Conservation (phyloP, 306 rosid species). For the Mimosa pudica region DNA sequence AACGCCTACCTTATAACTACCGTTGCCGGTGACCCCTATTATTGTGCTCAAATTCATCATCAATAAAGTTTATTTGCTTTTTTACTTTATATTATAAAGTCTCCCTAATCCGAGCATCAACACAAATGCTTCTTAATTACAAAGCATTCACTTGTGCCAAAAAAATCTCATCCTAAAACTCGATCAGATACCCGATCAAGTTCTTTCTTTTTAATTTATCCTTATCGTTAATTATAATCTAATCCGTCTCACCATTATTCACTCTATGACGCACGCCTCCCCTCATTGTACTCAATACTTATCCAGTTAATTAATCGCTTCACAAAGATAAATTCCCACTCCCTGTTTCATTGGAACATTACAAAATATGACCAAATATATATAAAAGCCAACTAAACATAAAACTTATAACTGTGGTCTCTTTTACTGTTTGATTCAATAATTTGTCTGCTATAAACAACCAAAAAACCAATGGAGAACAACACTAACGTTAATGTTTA, state of each 20-base stretch:
- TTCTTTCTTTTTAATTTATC: not conserved
- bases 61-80: no score
- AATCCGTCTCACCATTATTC: not conserved
- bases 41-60: no score
- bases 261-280: not conserved
- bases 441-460: not conserved
- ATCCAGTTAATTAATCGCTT: not conserved
- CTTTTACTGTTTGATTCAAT: not conserved
- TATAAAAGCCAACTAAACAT: not conserved
- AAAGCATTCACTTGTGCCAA: not conserved
- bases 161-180: not conserved
- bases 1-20: no score
- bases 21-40: no score
- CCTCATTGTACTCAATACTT: not conserved
- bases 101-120: no score
- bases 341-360: not conserved
- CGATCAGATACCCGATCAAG: not conserved
- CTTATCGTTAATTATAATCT: not conserved
- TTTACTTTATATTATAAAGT: no score
- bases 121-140: constrained; percentile 1
- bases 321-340: not conserved
- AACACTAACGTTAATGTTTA: not conserved
- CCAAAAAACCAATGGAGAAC: not conserved
- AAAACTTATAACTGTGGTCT: not conserved
- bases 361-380: no score